These are phyloP conservation scores for Sonneratia caseolaris DNA, from an alignment of 345 rosid genomes.

Conservation along the genomic window DNA sequence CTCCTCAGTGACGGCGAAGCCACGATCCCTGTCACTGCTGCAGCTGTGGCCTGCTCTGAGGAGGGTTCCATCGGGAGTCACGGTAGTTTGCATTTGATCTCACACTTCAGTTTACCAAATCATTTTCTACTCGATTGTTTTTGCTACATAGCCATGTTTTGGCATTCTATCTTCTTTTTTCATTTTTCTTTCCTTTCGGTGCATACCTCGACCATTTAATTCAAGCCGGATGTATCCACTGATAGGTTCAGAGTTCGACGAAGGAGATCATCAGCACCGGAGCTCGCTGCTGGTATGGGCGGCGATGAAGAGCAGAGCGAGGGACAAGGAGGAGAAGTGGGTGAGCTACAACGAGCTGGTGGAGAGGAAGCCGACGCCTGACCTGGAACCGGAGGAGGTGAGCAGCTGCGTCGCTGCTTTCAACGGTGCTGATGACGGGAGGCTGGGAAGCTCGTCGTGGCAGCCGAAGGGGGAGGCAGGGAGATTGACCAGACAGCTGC, in stretches of 20 bases:
- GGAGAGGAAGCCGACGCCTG: conserved; percentile 17
- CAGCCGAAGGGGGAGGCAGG: conserved; percentile 12
- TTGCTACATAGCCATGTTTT: too few species aligned
- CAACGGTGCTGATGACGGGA: conserved; percentile 13
- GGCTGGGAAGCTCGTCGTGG: neutral
- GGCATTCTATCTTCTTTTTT: neutral
- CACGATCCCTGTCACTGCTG: neutral
- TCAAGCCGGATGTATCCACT: too few species aligned
- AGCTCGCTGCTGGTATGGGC: conserved; percentile 33
- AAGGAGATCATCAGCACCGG: conserved; percentile 4
- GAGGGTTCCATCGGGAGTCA: conserved; percentile 2
- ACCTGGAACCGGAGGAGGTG: conserved; percentile 47
- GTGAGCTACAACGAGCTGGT: conserved; percentile 70
- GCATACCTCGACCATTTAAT: too few species aligned
- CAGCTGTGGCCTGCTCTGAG: conserved; percentile 11
- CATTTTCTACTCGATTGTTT: too few species aligned
- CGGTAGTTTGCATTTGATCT: neutral
- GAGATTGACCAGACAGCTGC: conserved; percentile 10
- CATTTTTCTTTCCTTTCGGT: neutral
- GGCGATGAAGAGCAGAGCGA: conserved; percentile 58
- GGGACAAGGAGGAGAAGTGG: conserved; percentile 64
- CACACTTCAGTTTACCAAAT: too few species aligned
- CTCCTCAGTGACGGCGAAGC: conserved; percentile 33
- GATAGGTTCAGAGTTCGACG: conserved; percentile 3
- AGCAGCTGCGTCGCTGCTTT: conserved; percentile 24